Conservation (phyloP, 768 basidiomycete species). For the Daedaleopsis sinensis region DNA sequence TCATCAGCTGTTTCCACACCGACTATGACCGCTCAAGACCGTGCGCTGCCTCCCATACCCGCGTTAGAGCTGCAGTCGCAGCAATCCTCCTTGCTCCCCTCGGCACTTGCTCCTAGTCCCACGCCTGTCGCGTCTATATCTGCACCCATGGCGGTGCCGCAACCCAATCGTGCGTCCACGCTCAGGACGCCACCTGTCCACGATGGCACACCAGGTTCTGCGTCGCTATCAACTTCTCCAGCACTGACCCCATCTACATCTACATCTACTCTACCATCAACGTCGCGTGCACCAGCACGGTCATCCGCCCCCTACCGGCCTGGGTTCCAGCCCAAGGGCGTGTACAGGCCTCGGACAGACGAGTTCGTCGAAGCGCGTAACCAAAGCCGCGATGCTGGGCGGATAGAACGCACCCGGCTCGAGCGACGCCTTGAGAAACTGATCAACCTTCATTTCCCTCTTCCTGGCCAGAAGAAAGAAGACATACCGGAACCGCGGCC, state of each 20-base stretch:
- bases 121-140: slow-evolving; percentile 13
- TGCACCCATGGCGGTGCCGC: not conserved
- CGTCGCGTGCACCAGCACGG: slow-evolving; percentile 26
- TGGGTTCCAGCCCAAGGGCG: slow-evolving; percentile 92
- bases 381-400: slow-evolving; percentile 45
- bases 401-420: slow-evolving; percentile 82
- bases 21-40: slow-evolving; percentile 20
- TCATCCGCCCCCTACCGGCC: slow-evolving; percentile 72
- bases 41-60: slow-evolving; percentile 28
- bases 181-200: slow-evolving; percentile 8
- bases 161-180: slow-evolving; percentile 12
- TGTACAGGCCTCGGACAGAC: slow-evolving; percentile 78
- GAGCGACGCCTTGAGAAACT: slow-evolving; percentile 90
- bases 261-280: slow-evolving; percentile 21
- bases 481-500: slow-evolving; percentile 14
- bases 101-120: slow-evolving; percentile 18
- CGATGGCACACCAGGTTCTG: not conserved
- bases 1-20: slow-evolving; percentile 26
- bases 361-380: slow-evolving; percentile 64
- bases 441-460: slow-evolving; percentile 68
- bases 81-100: slow-evolving; percentile 22
- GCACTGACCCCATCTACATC: slow-evolving; percentile 22
- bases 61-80: slow-evolving; percentile 22
- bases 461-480: slow-evolving; percentile 22
- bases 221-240: slow-evolving; percentile 21